These are phyloP conservation scores for Cyclospora cayetanensis DNA, from an alignment of 169 alveolate genomes.

Conservation along the genomic window DNA sequence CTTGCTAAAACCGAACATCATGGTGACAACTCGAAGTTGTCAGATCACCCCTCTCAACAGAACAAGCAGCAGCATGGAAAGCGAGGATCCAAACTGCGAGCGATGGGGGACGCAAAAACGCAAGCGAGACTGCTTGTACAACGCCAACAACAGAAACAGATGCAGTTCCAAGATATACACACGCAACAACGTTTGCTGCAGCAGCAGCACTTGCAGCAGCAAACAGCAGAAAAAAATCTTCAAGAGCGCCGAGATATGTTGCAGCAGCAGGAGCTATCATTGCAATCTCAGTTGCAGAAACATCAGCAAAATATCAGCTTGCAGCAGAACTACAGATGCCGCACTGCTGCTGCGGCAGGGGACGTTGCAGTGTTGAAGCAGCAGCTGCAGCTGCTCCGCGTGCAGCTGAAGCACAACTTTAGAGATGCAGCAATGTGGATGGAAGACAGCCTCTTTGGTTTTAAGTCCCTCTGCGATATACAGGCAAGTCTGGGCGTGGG, in stretches of 20 bases:
- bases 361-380: slow-evolving; percentile 31
- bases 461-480: slow-evolving; percentile 23
- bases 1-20: no score
- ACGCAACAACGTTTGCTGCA: slow-evolving; percentile 29
- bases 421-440: slow-evolving; percentile 43
- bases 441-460: slow-evolving; percentile 16
- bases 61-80: background rate
- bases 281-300: slow-evolving; percentile 26
- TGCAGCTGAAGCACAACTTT: background rate
- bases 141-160: slow-evolving; percentile 6
- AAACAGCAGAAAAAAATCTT: background rate
- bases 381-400: slow-evolving; percentile 53
- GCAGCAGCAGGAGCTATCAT: slow-evolving; percentile 3
- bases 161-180: background rate
- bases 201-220: slow-evolving; percentile 24
- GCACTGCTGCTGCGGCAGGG: slow-evolving; percentile 17
- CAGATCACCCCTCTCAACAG: no score
- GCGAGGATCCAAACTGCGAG: background rate
- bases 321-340: background rate
- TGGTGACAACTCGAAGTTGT: no score
- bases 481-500: background rate
- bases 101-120: background rate
- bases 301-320: background rate
- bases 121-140: background rate
- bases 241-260: background rate